Evolutionary conservation across 176 grass and related monocot genomes (phyloP).

Genomic region (Triticum urartu): DNA sequence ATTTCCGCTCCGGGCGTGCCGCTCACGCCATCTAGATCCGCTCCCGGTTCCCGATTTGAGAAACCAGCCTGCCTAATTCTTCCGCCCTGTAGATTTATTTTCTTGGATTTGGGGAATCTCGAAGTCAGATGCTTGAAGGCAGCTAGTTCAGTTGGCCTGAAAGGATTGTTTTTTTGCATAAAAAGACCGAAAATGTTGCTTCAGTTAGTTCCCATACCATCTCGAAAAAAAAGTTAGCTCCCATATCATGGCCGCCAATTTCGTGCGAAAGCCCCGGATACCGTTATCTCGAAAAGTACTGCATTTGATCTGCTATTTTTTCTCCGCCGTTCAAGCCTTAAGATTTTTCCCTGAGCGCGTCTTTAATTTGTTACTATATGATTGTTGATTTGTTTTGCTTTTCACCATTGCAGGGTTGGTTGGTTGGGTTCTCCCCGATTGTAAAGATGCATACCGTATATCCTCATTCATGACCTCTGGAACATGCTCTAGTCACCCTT

Average conservation of each 20-base stretch:
- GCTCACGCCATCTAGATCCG: not conserved
- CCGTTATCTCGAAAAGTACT: not conserved
- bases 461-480: constrained; percentile 35
- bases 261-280: not conserved
- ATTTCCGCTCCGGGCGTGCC: not conserved
- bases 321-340: not conserved
- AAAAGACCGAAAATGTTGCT: not conserved
- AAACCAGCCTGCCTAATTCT: not conserved
- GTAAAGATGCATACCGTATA: constrained; percentile 29
- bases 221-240: not conserved
- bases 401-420: constrained; percentile 22
- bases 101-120: not conserved
- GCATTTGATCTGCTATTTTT: constrained; percentile 9
- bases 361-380: constrained; percentile 9
- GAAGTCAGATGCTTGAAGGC: not conserved
- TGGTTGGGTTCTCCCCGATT: constrained; percentile 18
- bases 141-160: not conserved
- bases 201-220: not conserved
- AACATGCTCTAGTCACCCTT: constrained; percentile 52
- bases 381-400: constrained; percentile 7
- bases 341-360: not conserved
- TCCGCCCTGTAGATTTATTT: not conserved
- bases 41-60: constrained; percentile 13
- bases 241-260: not conserved
- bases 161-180: not conserved